Percentiles rank a stretch among this genome's conserved stretches.
phyloP scores from a whole-genome alignment of 2,329 filamentous ascomycete species.

The Chrysosporium queenslandicum region DNA sequence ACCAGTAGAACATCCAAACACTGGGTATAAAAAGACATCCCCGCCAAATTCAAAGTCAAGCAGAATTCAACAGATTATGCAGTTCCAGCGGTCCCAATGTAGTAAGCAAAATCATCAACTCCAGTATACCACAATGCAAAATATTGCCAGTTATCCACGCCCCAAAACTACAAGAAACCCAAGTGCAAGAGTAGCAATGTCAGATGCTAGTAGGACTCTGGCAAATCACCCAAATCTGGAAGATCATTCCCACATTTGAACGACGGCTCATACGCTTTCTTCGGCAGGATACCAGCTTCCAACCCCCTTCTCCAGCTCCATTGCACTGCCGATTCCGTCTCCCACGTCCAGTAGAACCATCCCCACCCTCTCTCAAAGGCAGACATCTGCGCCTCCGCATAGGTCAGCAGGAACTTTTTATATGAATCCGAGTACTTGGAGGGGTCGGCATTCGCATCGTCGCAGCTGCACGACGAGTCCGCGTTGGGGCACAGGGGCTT shows the following conservation, averaged over 20 bases:
- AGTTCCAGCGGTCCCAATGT: background rate
- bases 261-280: slow-evolving; percentile 58
- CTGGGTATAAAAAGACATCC: background rate
- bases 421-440: slow-evolving; percentile 59
- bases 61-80: background rate
- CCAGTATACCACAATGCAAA: background rate
- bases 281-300: slow-evolving; percentile 66
- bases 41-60: background rate
- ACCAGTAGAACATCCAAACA: background rate
- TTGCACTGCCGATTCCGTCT: slow-evolving; percentile 73
- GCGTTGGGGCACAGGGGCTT: slow-evolving; percentile 61
- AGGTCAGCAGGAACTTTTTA: slow-evolving; percentile 75
- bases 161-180: background rate
- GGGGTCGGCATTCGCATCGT: slow-evolving; percentile 63
- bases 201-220: slow-evolving; percentile 33
- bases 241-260: slow-evolving; percentile 53
- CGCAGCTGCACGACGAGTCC: slow-evolving; percentile 55
- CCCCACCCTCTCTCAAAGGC: slow-evolving; percentile 89
- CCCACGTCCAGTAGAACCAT: slow-evolving; percentile 99
- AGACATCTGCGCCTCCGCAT: slow-evolving; percentile 92
- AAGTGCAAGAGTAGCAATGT: background rate
- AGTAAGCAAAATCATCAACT: background rate
- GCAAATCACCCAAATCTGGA: slow-evolving; percentile 37
- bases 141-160: background rate
- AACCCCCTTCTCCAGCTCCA: slow-evolving; percentile 74